Base-by-base conservation (phyloP, 192 early-diverging fungal species). In the Coemansia sp. region DNA sequence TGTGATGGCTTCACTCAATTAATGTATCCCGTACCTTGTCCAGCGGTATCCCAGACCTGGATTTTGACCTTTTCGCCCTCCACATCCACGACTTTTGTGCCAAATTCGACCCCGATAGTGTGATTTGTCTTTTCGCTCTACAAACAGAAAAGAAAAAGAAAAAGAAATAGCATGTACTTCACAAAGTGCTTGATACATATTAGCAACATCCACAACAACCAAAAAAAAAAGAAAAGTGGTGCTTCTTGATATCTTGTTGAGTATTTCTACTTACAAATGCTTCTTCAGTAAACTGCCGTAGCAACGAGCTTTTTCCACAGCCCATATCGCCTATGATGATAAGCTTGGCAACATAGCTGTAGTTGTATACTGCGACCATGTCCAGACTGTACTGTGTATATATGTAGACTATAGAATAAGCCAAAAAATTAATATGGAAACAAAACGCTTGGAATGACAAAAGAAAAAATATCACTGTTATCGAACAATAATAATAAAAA, bases 21-120 rank as follows among this genome's bases (percentile, higher is more conserved):
- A 52, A 52, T 45, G 12, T 45, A 36, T 50, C 11, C 31, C 62
- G 63, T 75, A 75, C 78, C 78, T 68, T 92, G 90, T 18, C 90
- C 90, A 22, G 90, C 90, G 22, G 89, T 92, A 50, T 91, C 89
- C 88, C 88, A 89, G 22, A 87, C 87, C 72, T 92, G 90, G 16
- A 89, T 74, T 63, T 90, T 90, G 56, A 89, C 83, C 32, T 80
- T 78, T 36, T 92, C 87, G 56, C 85, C 84, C 45, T 78, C 87
- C 22, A 89, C 85, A 18, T 86, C 82, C 33, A 92, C 82, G 51
- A 90, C 84, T 66, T 86, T 85, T 60, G 88, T 89, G 22, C 90
- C 89, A 69, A 92, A 92, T 67, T 92, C 90, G 64, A 92, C 89
- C 32, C 90, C 90, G 56, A 92, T 92, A 8, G 90, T 92, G 64